phyloP scores from a whole-genome alignment of 2,329 filamentous ascomycete species.

The Colletotrichum sp. region DNA sequence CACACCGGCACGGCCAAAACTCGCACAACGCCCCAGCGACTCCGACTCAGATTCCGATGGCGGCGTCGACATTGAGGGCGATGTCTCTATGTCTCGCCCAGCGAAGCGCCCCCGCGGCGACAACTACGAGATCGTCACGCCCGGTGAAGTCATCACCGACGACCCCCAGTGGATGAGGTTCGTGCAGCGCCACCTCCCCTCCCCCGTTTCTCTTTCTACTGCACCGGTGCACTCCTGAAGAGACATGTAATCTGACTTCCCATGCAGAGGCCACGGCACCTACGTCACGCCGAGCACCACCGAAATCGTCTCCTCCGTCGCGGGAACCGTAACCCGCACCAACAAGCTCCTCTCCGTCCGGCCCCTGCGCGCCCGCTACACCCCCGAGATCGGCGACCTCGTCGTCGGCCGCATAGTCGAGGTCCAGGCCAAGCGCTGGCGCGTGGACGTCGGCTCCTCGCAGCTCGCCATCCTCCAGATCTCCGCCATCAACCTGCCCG shows the following conservation, averaged over 20 bases:
- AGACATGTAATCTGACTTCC: neutral
- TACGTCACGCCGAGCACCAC: constrained; percentile 69
- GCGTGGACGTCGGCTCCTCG: constrained; percentile 89
- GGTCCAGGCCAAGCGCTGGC: constrained; percentile 93
- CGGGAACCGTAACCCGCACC: constrained; percentile 87
- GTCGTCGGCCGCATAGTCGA: constrained; percentile 93
- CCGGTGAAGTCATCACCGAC: constrained; percentile 85
- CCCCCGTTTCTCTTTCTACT: neutral
- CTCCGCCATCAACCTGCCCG: constrained; percentile 90
- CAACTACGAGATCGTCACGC: constrained; percentile 73
- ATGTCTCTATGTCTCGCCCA: constrained; percentile 46
- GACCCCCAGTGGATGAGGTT: constrained; percentile 97
- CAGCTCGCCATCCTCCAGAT: constrained; percentile 86
- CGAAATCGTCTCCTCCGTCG: constrained; percentile 86
- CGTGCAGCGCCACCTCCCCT: constrained; percentile 20
- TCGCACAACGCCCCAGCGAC: constrained; percentile 32
- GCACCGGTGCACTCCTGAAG: neutral
- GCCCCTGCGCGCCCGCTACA: constrained; percentile 90
- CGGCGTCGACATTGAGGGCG: constrained; percentile 49
- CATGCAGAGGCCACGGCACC: constrained; percentile 84
- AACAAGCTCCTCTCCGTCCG: constrained; percentile 96
- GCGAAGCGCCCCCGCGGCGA: constrained; percentile 41
- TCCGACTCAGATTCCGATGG: constrained; percentile 50
- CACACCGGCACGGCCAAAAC: constrained; percentile 25
- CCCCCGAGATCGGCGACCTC: constrained; percentile 93